These are phyloP conservation scores for Sporothrix pseudoabietina DNA, from an alignment of 2,329 filamentous ascomycete species.

Conservation along the genomic window DNA sequence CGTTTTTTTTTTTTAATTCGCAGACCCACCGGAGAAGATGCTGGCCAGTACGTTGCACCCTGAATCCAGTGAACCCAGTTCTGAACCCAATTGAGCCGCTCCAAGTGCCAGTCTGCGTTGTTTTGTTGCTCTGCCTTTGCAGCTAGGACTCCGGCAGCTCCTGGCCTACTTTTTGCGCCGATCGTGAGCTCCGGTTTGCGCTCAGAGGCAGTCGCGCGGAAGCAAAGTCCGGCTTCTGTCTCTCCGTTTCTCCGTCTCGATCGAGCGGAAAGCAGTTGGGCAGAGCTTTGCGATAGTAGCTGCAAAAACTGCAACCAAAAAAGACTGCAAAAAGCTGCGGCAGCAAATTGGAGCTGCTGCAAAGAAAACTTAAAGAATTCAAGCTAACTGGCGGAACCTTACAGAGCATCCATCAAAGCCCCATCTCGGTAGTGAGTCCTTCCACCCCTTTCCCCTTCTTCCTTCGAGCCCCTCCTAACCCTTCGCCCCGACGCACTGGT, in stretches of 20 bases:
- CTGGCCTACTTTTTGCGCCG: background rate
- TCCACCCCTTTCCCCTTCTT: constrained; percentile 5
- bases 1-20: constrained; percentile 32
- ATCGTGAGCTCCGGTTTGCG: background rate
- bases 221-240: background rate
- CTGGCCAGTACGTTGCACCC: constrained; percentile 60
- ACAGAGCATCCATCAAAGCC: constrained; percentile 70
- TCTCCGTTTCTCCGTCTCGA: background rate
- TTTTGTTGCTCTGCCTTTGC: constrained; percentile 14
- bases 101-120: constrained; percentile 7
- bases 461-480: background rate
- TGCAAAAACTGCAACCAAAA: background rate
- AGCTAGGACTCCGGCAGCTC: background rate
- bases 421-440: constrained; percentile 62
- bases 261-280: background rate
- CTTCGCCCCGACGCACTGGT: background rate
- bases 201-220: background rate
- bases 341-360: constrained; percentile 6
- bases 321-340: background rate
- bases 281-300: background rate
- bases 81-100: constrained; percentile 2
- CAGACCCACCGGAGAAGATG: constrained; percentile 68
- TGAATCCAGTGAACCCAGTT: background rate
- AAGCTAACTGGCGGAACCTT: constrained; percentile 42
- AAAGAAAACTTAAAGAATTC: constrained; percentile 10